Base-by-base conservation (phyloP, 2,329 filamentous ascomycete species). In the Fusarium newnesense region DNA sequence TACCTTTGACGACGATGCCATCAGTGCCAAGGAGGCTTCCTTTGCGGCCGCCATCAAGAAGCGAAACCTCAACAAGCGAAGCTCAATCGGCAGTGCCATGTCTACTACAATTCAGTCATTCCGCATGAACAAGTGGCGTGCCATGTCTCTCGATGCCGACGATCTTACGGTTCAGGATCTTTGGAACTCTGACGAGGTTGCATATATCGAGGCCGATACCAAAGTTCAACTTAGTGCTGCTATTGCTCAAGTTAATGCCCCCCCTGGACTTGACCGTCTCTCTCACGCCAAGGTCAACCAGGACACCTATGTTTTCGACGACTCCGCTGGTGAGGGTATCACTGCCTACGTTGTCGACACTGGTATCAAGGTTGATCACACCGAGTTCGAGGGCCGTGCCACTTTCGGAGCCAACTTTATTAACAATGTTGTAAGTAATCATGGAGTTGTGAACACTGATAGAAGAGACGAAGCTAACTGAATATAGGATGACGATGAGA, bases 301-400 rank as follows among this genome's bases (percentile, higher is more conserved):
- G 34, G 62, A 76, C 39, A 72, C 76, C 19, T 83, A 83, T 77
- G 74, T 86, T 57, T 90, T 89, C 70, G 87, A 90, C 77, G 80
- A 81, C 64, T 83, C 82, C 18, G 86, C 85, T 28, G 89, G 88
- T 37, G 64, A 84, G 71, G 87, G 87, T n/a, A 87, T 89, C 74
- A 91, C 87, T 28, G 87, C 86, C 34, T 93, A 89, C 78, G 82
- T 93, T 30, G 87, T 93, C 44, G 91, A 93, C 80, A 92, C 90
- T 10, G 91, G 91, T 73, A 88, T 93, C 78, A 82, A 82, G 61
- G 81, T 82, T 42, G 83, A 84, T 10, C 91, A 93, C 80, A 76
- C 79, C 47, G 86, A 90, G 77, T 91, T 88, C 72, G 83, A 86
- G 78, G 87, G 86, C 54, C 87, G 89, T 64, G 89, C 89, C 24